Conservation (phyloP, 1,284 basidiomycete genomes). For the Irpex lacteus region DNA sequence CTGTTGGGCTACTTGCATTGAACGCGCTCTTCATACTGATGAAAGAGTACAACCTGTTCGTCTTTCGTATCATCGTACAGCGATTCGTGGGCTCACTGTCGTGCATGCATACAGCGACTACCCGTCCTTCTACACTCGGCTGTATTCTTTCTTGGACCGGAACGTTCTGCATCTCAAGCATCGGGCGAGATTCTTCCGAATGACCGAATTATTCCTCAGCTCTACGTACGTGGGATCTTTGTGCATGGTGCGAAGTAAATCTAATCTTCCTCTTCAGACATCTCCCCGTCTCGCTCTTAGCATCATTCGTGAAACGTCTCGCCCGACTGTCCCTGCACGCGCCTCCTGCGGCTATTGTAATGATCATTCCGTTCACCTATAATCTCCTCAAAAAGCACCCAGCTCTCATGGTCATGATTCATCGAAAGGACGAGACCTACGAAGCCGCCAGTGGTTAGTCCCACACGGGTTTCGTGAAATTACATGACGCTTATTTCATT, state of each 20-base stretch:
- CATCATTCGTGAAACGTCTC: constrained; percentile 93
- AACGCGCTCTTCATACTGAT: constrained; percentile 93
- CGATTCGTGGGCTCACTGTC: constrained; percentile 4
- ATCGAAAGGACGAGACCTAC: constrained; percentile 53
- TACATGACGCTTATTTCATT: neutral
- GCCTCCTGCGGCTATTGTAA: constrained; percentile 88
- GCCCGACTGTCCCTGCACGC: constrained; percentile 82
- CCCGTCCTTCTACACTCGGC: constrained; percentile 91
- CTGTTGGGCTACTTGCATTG: constrained; percentile 86
- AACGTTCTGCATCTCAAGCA: constrained; percentile 91
- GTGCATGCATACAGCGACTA: constrained; percentile 66
- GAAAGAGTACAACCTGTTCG: constrained; percentile 89
- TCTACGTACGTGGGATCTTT: constrained; percentile 66
- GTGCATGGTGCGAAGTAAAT: neutral
- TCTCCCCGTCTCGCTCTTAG: constrained; percentile 84
- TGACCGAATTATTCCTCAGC: constrained; percentile 87
- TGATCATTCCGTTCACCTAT: constrained; percentile 92
- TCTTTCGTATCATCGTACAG: constrained; percentile 13
- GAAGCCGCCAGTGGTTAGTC: constrained; percentile 38
- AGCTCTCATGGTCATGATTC: constrained; percentile 90
- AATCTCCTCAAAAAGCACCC: constrained; percentile 94
- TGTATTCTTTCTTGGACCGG: constrained; percentile 87
- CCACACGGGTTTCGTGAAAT: neutral
- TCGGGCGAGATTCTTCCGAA: constrained; percentile 91
- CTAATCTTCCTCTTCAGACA: constrained; percentile 29